Conservation (phyloP, 2,329 filamentous ascomycete genomes). For the Arachnomyces sp. region DNA sequence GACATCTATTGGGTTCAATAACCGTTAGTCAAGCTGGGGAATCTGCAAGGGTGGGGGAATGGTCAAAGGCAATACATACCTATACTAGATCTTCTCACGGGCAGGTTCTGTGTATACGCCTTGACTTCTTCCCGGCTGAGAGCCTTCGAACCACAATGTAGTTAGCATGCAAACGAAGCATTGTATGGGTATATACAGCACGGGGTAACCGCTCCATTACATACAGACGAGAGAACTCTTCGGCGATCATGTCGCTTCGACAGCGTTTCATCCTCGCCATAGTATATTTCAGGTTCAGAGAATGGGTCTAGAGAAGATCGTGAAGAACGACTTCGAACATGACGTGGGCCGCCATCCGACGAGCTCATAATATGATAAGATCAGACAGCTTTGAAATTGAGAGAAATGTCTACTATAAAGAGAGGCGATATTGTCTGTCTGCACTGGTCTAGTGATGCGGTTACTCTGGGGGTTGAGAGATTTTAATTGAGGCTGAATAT, state of each 20-base stretch:
- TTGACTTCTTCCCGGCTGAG: slow-evolving; percentile 31
- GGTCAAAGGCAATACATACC: slow-evolving; percentile 23
- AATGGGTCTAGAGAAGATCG: slow-evolving; percentile 42
- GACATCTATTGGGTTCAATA: slow-evolving; percentile 54
- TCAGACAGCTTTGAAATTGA: no score
- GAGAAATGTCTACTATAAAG: no score
- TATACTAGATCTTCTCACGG: slow-evolving; percentile 37
- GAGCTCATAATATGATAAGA: slow-evolving; percentile 29
- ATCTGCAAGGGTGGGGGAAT: background rate
- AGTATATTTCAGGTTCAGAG: slow-evolving; percentile 53
- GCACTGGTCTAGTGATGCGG: no score
- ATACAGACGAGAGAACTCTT: slow-evolving; percentile 51
- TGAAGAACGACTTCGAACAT: no score
- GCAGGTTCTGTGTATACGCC: slow-evolving; percentile 25
- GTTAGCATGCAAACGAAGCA: no score
- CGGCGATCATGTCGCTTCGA: slow-evolving; percentile 40
- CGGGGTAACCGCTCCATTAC: slow-evolving; percentile 16
- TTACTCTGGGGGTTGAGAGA: no score
- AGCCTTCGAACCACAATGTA: slow-evolving; percentile 14
- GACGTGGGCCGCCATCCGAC: slow-evolving; percentile 29
- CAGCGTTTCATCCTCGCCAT: slow-evolving; percentile 45
- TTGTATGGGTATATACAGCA: no score
- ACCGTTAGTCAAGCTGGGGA: no score
- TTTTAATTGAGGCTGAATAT: no score
- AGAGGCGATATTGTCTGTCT: no score